phyloP scores from a whole-genome alignment of 2,329 filamentous ascomycete species.

The Gyromitra esculenta region DNA sequence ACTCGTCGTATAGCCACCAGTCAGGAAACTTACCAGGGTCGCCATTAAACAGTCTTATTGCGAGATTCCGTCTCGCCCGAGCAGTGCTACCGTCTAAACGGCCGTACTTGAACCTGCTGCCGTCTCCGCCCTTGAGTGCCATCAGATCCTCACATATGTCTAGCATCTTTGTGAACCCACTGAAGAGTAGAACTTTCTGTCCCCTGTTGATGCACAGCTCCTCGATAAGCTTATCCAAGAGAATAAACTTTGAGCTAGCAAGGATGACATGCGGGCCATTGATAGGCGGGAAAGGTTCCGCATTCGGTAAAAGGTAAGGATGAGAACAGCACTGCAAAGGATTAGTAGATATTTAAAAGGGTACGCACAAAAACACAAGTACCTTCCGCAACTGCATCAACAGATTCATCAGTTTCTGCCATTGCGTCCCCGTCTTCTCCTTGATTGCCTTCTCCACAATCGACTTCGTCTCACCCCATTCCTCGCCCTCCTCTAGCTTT shows the following conservation, averaged over 20 bases:
- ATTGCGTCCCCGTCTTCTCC: constrained; percentile 60
- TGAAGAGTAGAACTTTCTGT: constrained; percentile 70
- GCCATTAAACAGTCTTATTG: constrained; percentile 67
- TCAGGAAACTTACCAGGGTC: constrained; percentile 37
- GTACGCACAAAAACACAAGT: constrained; percentile 8
- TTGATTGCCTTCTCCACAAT: constrained; percentile 63
- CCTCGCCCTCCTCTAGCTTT: constrained; percentile 59
- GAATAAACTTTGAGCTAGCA: constrained; percentile 68
- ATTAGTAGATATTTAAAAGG: constrained; percentile 14
- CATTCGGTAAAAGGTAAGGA: constrained; percentile 65
- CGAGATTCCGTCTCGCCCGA: constrained; percentile 65
- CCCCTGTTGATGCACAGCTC: constrained; percentile 64
- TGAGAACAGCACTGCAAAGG: constrained; percentile 64
- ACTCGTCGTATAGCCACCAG: constrained; percentile 19
- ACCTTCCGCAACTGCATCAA: constrained; percentile 68
- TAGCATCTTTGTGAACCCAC: constrained; percentile 66
- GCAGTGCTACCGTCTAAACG: constrained; percentile 66
- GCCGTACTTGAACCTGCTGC: constrained; percentile 62
- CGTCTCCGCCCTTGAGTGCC: constrained; percentile 62
- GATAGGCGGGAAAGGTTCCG: constrained; percentile 63
- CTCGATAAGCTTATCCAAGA: constrained; percentile 66
- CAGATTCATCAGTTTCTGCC: constrained; percentile 63
- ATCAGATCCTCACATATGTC: constrained; percentile 67
- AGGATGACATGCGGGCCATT: constrained; percentile 63
- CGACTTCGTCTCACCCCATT: constrained; percentile 61